These are phyloP conservation scores for Bombardia bombarda DNA, from an alignment of 495 filamentous ascomycete species.

Conservation along the genomic window DNA sequence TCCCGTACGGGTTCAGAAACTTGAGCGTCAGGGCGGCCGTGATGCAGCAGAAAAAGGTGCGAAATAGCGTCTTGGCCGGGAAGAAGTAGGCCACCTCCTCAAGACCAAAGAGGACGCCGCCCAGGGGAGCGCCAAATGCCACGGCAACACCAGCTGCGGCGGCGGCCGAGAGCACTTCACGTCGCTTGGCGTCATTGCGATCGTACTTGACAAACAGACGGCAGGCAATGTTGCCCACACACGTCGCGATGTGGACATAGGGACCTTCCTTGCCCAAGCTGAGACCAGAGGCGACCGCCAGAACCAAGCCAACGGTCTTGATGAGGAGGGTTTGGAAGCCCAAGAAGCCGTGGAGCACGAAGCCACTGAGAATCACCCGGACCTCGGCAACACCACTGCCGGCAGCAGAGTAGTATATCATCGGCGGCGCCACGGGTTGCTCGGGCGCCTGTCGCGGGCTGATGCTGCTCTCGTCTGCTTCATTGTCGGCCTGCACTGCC, in stretches of 20 bases:
- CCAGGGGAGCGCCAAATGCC: conserved; percentile 89
- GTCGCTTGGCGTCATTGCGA: conserved; percentile 76
- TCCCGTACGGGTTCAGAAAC: conserved; percentile 93
- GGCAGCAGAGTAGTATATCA: conserved; percentile 91
- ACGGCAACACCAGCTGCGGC: conserved; percentile 91
- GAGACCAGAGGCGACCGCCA: conserved; percentile 86
- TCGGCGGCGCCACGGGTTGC: conserved; percentile 47
- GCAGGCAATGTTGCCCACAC: conserved; percentile 91
- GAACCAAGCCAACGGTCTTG: conserved; percentile 74
- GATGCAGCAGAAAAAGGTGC: conserved; percentile 98
- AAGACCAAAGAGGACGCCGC: conserved; percentile 86
- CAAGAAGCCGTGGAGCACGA: conserved; percentile 92
- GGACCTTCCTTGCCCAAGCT: conserved; percentile 96
- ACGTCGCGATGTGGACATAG: conserved; percentile 94
- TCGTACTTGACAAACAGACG: conserved; percentile 91
- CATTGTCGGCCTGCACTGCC: conserved; percentile 26
- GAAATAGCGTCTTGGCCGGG: conserved; percentile 94
- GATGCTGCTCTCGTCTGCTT: conserved; percentile 24
- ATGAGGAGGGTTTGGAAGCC: conserved; percentile 81
- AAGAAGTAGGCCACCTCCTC: conserved; percentile 98
- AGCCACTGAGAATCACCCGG: conserved; percentile 93
- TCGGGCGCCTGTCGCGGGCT: conserved; percentile 26
- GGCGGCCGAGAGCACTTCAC: conserved; percentile 87
- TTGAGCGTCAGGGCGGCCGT: conserved; percentile 83
- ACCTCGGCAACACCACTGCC: conserved; percentile 97